Percentiles rank a stretch among this genome's conserved stretches.
phyloP scores from a whole-genome alignment of 768 basidiomycete genomes.

The Calocybe indica region DNA sequence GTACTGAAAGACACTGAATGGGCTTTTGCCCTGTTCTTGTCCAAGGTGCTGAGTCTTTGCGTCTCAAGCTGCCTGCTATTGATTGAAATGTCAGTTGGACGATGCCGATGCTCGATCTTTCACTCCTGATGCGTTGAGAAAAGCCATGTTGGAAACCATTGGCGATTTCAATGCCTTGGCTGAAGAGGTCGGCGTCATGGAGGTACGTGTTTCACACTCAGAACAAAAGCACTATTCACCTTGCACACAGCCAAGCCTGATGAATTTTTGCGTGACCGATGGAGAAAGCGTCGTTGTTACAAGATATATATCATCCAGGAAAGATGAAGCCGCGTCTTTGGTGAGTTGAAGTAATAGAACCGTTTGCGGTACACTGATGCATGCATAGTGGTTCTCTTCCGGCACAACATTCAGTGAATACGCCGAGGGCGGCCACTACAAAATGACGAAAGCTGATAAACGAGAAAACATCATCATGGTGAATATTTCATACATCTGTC shows the following conservation, averaged over 20 bases:
- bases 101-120: constrained; percentile 75
- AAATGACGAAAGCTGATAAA: constrained; percentile 94
- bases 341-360: constrained; percentile 29
- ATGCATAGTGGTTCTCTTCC: constrained; percentile 81
- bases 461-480: constrained; percentile 95
- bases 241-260: constrained; percentile 62
- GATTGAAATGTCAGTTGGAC: constrained; percentile 49
- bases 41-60: constrained; percentile 43
- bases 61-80: background rate
- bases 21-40: constrained; percentile 90
- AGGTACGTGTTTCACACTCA: constrained; percentile 37
- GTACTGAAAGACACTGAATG: constrained; percentile 79
- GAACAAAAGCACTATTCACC: background rate
- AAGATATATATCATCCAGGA: constrained; percentile 88
- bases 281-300: constrained; percentile 92
- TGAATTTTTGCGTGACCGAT: constrained; percentile 97
- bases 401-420: constrained; percentile 93
- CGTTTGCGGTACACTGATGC: background rate
- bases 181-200: constrained; percentile 65
- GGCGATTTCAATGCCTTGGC: constrained; percentile 69
- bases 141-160: constrained; percentile 89
- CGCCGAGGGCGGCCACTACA: constrained; percentile 83
- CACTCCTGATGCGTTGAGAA: constrained; percentile 61
- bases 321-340: constrained; percentile 89
- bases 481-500: constrained; percentile 9